Conservation (phyloP, 495 filamentous ascomycete species). For the Coniosporium apollinis region DNA sequence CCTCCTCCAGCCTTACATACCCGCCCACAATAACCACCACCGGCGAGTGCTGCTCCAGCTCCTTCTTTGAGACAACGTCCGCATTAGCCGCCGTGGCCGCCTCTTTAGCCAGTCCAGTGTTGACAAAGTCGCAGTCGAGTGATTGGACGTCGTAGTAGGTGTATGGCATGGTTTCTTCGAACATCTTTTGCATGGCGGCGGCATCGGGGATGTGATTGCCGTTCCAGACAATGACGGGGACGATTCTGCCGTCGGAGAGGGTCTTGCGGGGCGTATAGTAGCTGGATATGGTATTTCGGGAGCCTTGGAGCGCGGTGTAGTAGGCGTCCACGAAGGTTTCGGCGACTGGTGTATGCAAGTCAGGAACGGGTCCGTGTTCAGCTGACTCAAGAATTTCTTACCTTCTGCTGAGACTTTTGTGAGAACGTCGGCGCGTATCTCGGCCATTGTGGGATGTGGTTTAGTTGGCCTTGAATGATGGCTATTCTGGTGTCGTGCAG, state of each 20-base stretch:
- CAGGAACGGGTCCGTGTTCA: neutral
- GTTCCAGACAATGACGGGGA: slow-evolving; percentile 46
- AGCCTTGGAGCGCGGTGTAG: slow-evolving; percentile 33
- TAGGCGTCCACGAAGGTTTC: slow-evolving; percentile 20
- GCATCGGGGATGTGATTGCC: slow-evolving; percentile 41
- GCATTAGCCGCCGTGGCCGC: slow-evolving; percentile 21
- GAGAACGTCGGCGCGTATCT: slow-evolving; percentile 1
- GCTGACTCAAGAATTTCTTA: neutral
- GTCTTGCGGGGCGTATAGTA: slow-evolving; percentile 38
- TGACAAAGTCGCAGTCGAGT: slow-evolving; percentile 59
- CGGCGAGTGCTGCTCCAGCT: slow-evolving; percentile 5
- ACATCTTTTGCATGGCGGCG: slow-evolving; percentile 39
- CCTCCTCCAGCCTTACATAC: slow-evolving; percentile 42
- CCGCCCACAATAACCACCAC: slow-evolving; percentile 53
- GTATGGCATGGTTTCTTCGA: slow-evolving; percentile 42
- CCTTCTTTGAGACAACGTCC: slow-evolving; percentile 13
- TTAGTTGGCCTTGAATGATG: too few species aligned
- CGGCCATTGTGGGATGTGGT: neutral
- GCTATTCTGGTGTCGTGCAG: too few species aligned
- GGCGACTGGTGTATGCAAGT: slow-evolving; percentile 9
- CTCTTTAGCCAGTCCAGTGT: too few species aligned
- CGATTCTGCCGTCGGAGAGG: slow-evolving; percentile 20
- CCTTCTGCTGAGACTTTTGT: slow-evolving; percentile 4
- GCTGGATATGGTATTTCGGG: slow-evolving; percentile 33
- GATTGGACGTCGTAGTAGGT: slow-evolving; percentile 45